Conservation (phyloP, 139 green algal species). For the Dunaliella primolecta region DNA sequence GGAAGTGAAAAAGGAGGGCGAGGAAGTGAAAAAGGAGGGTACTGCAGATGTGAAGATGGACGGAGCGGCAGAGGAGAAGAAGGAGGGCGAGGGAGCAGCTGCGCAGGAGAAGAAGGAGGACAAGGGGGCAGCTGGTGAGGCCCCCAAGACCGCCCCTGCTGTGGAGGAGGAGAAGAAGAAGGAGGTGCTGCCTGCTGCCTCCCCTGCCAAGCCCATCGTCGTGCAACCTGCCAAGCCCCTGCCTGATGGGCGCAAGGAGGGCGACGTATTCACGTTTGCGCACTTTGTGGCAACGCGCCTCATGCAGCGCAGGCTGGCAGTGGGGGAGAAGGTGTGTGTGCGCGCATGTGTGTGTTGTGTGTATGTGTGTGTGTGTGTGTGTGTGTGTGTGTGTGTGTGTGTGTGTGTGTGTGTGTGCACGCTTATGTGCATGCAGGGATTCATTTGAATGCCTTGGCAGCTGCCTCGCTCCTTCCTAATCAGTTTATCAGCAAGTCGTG, state of each 20-base stretch:
- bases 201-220: constrained; percentile 5
- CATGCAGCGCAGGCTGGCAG: constrained; percentile 22
- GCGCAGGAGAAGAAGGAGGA: not conserved
- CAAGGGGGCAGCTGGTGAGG: too few relatives aligned
- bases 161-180: not conserved
- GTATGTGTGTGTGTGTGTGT: not conserved
- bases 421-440: not conserved
- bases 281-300: constrained; percentile 35
- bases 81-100: not conserved
- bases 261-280: constrained; percentile 37
- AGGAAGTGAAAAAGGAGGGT: constrained; percentile 6
- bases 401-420: not conserved
- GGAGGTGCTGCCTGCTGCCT: not conserved
- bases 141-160: not conserved
- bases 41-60: not conserved
- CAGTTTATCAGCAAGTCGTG: too few relatives aligned
- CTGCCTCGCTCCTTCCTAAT: too few relatives aligned
- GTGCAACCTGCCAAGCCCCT: not conserved
- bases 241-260: constrained; percentile 28
- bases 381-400: not conserved
- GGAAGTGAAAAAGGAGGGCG: constrained; percentile 4
- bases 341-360: not conserved
- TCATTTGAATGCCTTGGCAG: too few relatives aligned
- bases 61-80: not conserved
- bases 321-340: constrained; percentile 16